These are phyloP conservation scores for Fusarium protoensiforme DNA, from an alignment of 2,329 filamentous ascomycete genomes.

Conservation along the genomic window DNA sequence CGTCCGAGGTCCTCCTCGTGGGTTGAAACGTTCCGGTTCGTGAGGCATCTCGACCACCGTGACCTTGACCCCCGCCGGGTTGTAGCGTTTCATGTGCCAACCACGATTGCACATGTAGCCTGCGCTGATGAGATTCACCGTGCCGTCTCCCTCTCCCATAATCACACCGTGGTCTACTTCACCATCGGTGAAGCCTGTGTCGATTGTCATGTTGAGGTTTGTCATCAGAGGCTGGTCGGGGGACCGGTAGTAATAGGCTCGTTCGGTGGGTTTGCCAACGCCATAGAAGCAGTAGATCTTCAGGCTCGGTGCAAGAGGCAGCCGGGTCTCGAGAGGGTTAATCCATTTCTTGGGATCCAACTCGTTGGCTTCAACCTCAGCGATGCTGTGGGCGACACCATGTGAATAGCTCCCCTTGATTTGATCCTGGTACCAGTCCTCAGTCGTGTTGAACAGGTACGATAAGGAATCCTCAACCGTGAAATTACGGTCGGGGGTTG, in stretches of 20 bases:
- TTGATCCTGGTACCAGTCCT: constrained; percentile 85
- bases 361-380: constrained; percentile 86
- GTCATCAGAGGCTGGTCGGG: constrained; percentile 73
- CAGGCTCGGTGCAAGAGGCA: constrained; percentile 87
- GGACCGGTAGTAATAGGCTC: constrained; percentile 87
- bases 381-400: constrained; percentile 82
- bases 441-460: constrained; percentile 81
- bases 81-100: constrained; percentile 94
- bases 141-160: constrained; percentile 95
- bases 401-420: constrained; percentile 84
- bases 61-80: constrained; percentile 83
- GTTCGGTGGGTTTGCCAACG: constrained; percentile 91
- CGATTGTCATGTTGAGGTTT: constrained; percentile 79
- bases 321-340: constrained; percentile 89
- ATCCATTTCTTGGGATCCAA: constrained; percentile 87
- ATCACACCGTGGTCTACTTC: constrained; percentile 88
- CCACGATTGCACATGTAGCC: constrained; percentile 98
- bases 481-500: constrained; percentile 77
- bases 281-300: constrained; percentile 99
- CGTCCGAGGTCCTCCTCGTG: constrained; percentile 75
- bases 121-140: constrained; percentile 88
- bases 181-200: constrained; percentile 70
- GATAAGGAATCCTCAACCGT: constrained; percentile 82
- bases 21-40: constrained; percentile 91
- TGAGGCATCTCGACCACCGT: constrained; percentile 96